These are phyloP conservation scores for Huntiella omanensis DNA, from an alignment of 2,329 filamentous ascomycete species.

Conservation along the genomic window DNA sequence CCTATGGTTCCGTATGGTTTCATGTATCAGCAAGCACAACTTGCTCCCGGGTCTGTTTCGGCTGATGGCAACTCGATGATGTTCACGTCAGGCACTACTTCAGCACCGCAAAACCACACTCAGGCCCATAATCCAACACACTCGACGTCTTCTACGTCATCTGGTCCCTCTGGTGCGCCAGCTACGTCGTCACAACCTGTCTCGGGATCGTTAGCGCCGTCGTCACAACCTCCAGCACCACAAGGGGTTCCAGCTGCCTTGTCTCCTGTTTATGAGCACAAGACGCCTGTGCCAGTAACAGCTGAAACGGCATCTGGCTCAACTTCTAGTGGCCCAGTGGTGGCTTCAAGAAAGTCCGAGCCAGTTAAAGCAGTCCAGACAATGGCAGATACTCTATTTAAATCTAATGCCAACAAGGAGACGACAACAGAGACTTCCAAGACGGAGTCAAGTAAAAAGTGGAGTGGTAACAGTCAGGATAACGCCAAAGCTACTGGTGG, in stretches of 20 bases:
- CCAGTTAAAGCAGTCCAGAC: background rate
- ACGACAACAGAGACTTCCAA: constrained; percentile 1
- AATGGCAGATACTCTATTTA: background rate
- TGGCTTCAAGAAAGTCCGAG: constrained; percentile 2
- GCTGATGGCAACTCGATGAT: no score
- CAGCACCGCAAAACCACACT: background rate
- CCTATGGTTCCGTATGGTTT: background rate
- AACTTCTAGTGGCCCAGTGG: background rate
- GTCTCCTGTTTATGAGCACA: constrained; percentile 9
- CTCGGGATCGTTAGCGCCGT: background rate
- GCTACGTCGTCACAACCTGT: constrained; percentile 3
- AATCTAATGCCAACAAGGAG: background rate
- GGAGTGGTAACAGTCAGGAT: background rate
- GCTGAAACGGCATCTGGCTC: background rate
- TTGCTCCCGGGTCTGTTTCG: background rate
- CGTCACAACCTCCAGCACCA: background rate
- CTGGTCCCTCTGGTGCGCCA: background rate
- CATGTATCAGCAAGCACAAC: constrained; percentile 1
- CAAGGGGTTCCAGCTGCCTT: background rate
- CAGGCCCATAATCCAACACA: background rate
- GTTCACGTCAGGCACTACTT: background rate
- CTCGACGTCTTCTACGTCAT: background rate
- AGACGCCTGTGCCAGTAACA: background rate
- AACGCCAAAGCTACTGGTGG: constrained; percentile 1
- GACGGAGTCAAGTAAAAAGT: constrained; percentile 1